Conservation (phyloP, 1,284 basidiomycete species). For the Boletus mariae region DNA sequence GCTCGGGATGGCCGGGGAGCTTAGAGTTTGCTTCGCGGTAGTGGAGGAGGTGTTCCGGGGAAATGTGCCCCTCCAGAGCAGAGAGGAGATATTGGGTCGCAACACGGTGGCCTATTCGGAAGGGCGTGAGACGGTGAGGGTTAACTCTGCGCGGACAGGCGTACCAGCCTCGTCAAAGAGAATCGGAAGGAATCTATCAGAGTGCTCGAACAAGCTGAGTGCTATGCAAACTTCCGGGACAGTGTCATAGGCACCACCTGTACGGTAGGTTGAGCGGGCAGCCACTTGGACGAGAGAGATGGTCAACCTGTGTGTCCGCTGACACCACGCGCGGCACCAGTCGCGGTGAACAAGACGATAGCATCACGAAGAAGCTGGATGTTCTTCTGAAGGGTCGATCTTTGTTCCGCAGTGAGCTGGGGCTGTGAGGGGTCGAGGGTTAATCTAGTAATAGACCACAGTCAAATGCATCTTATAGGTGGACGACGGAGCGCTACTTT, state of each 20-base stretch:
- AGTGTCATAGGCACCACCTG: constrained; percentile 81
- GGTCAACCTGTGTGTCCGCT: constrained; percentile 73
- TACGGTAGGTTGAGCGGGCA: constrained; percentile 6
- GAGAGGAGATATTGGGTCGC: constrained; percentile 82
- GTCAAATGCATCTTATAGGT: constrained; percentile 1
- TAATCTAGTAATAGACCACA: constrained; percentile 42
- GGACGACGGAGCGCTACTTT: constrained; percentile 43
- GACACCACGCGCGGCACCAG: constrained; percentile 75
- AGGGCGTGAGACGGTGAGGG: constrained; percentile 2
- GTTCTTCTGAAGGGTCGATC: constrained; percentile 56
- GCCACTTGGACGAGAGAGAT: background rate
- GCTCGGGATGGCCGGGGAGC: constrained; percentile 82
- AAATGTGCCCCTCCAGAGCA: constrained; percentile 68
- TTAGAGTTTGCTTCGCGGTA: constrained; percentile 83
- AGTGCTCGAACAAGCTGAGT: constrained; percentile 64
- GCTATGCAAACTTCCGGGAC: constrained; percentile 78
- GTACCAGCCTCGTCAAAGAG: constrained; percentile 76
- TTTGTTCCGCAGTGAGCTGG: constrained; percentile 58
- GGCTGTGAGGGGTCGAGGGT: constrained; percentile 66
- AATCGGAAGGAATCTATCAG: constrained; percentile 60
- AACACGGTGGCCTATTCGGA: constrained; percentile 71
- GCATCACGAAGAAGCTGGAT: constrained; percentile 78
- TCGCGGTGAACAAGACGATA: constrained; percentile 79
- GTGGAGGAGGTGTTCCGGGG: constrained; percentile 72
- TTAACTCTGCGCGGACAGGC: constrained; percentile 17